Evolutionary conservation across 805 yeast species (phyloP).

Genomic region (Candida xyloterini): DNA sequence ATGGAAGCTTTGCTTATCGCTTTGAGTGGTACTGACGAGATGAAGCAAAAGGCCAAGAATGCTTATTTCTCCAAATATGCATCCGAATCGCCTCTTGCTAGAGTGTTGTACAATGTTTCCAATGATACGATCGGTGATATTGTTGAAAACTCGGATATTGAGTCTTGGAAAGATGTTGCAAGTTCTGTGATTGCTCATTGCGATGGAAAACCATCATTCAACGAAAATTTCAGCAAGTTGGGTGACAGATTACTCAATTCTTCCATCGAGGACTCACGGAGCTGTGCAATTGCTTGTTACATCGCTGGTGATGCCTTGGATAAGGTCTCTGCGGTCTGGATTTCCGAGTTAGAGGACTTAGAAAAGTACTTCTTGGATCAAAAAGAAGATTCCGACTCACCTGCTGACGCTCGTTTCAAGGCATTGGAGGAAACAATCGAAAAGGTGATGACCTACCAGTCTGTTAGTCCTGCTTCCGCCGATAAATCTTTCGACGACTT

Average conservation of each 20-base stretch:
- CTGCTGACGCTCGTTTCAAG: constrained; percentile 79
- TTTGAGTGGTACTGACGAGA: constrained; percentile 56
- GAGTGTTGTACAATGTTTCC: constrained; percentile 68
- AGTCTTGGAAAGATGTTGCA: constrained; percentile 84
- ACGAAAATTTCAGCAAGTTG: constrained; percentile 54
- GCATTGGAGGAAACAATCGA: constrained; percentile 81
- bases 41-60: constrained; percentile 65
- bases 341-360: constrained; percentile 54
- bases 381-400: constrained; percentile 48
- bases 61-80: constrained; percentile 66
- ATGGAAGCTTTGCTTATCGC: constrained; percentile 84
- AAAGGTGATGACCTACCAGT: constrained; percentile 73
- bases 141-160: constrained; percentile 71
- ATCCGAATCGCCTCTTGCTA: constrained; percentile 53
- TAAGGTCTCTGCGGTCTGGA: constrained; percentile 80
- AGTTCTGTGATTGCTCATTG: constrained; percentile 60
- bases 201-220: constrained; percentile 46
- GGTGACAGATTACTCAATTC: constrained; percentile 72
- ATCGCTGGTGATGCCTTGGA: constrained; percentile 80
- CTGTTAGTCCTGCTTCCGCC: constrained; percentile 39
- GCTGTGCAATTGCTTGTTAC: constrained; percentile 73
- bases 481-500: constrained; percentile 42
- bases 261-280: constrained; percentile 45
- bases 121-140: constrained; percentile 58
- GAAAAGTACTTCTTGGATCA: constrained; percentile 44